A percentile compares a stretch with the other conserved stretches of the same genome.
Evolutionary conservation across 352 stramenopile species (phyloP).

Genomic region (Globisporangium takayamanum): DNA sequence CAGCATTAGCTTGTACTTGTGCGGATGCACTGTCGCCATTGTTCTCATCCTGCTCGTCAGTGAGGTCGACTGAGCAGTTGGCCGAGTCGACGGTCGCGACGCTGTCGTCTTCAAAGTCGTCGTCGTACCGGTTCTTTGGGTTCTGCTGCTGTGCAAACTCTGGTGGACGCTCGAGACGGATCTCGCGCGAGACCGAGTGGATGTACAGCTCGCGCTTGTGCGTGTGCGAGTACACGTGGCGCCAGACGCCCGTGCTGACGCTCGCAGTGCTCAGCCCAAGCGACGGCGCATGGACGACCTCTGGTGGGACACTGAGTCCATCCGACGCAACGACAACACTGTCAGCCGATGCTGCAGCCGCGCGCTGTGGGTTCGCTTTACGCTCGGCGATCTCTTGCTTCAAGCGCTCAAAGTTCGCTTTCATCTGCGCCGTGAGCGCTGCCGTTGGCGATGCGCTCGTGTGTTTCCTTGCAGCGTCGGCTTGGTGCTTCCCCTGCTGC

Average conservation of each 20-base stretch:
- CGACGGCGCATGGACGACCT: slow-evolving; percentile 2
- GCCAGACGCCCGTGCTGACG: slow-evolving; percentile 38
- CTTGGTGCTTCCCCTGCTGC: slow-evolving; percentile 52
- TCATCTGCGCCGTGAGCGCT: slow-evolving; percentile 48
- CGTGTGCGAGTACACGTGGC: slow-evolving; percentile 59
- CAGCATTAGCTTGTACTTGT: background rate
- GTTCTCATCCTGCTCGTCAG: background rate
- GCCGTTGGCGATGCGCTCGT: slow-evolving; percentile 20
- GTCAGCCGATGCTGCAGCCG: background rate
- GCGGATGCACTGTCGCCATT: background rate
- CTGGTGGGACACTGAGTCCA: slow-evolving; percentile 4
- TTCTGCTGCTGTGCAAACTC: slow-evolving; percentile 47
- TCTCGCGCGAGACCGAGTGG: slow-evolving; percentile 67
- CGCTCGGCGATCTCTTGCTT: slow-evolving; percentile 59
- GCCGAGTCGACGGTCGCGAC: slow-evolving; percentile 14
- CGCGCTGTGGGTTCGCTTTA: slow-evolving; percentile 36
- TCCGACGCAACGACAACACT: background rate
- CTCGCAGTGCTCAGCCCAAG: slow-evolving; percentile 10
- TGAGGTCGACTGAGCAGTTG: slow-evolving; percentile 11
- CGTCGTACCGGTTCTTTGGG: slow-evolving; percentile 46
- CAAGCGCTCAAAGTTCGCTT: slow-evolving; percentile 70
- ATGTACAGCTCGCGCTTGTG: slow-evolving; percentile 72
- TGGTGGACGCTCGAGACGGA: slow-evolving; percentile 50
- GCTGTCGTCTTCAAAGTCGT: slow-evolving; percentile 21
- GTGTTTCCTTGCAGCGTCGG: slow-evolving; percentile 27